Conservation (phyloP, 2,329 filamentous ascomycete species). For the Pseudogymnoascus sp. region DNA sequence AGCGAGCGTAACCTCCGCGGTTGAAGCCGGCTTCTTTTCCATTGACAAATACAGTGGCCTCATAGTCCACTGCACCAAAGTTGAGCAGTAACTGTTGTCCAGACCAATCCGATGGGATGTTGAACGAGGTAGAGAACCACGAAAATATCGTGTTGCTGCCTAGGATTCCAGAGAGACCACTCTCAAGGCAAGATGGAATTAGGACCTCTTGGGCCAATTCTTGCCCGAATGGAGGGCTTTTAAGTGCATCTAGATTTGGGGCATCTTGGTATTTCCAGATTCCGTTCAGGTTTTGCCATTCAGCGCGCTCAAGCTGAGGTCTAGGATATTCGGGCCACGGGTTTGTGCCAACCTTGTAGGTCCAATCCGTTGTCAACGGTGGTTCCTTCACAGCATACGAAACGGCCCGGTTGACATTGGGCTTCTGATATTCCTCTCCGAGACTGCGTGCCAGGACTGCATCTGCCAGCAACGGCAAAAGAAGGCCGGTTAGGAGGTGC, state of each 20-base stretch:
- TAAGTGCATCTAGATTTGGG: conserved; percentile 30
- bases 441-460: neutral
- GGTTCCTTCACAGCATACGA: conserved; percentile 34
- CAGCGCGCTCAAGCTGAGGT: conserved; percentile 37
- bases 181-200: conserved; percentile 47
- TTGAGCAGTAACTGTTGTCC: conserved; percentile 37
- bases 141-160: conserved; percentile 33
- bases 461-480: neutral
- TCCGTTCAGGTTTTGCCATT: conserved; percentile 43
- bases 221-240: conserved; percentile 38
- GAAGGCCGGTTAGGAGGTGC: neutral
- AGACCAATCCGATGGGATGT: conserved; percentile 31
- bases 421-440: neutral
- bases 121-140: conserved; percentile 43
- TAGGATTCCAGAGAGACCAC: conserved; percentile 43
- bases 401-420: conserved; percentile 12
- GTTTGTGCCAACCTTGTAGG: conserved; percentile 37
- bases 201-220: conserved; percentile 38
- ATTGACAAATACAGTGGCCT: conserved; percentile 50
- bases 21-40: conserved; percentile 44
- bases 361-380: conserved; percentile 39
- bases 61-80: conserved; percentile 45
- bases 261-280: conserved; percentile 40
- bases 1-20: conserved; percentile 54
- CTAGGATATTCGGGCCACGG: conserved; percentile 44